Evolutionary conservation across 257 asterid genomes (phyloP).

Genomic region (Nicotiana tomentosiformis): DNA sequence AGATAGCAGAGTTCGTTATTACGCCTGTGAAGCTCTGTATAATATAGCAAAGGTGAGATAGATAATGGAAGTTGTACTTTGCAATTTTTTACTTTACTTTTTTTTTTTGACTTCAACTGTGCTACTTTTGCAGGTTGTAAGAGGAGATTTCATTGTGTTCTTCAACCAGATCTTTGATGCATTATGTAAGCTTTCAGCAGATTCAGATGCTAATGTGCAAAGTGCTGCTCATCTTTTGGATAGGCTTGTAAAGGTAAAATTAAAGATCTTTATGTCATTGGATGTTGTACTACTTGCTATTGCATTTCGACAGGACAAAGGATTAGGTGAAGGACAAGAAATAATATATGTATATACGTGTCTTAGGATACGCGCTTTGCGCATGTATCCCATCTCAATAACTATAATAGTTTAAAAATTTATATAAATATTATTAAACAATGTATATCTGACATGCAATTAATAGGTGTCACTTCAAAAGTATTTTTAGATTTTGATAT

Average conservation of each 20-base stretch:
- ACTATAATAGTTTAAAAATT: too few species aligned
- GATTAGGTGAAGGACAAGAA: not conserved
- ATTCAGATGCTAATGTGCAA: conserved; percentile 94
- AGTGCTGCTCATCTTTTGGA: conserved; percentile 99
- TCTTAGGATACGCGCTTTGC: too few species aligned
- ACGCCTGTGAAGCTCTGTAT: conserved; percentile 97
- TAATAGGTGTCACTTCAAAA: too few species aligned
- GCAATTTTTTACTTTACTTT: conserved; percentile 13
- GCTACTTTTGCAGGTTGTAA: conserved; percentile 70
- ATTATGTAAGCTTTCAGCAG: conserved; percentile 96
- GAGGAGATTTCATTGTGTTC: conserved; percentile 97
- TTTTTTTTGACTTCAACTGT: not conserved
- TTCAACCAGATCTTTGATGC: conserved; percentile 97
- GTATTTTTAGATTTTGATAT: too few species aligned
- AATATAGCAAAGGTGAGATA: conserved; percentile 91
- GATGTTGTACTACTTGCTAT: not conserved
- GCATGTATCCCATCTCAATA: too few species aligned
- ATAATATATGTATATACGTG: too few species aligned
- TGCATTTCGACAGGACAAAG: not conserved
- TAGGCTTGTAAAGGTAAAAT: conserved; percentile 85
- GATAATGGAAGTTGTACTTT: not conserved
- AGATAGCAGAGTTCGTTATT: conserved; percentile 98
- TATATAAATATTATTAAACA: too few species aligned
- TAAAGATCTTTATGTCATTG: conserved; percentile 6
- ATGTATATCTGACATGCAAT: too few species aligned